A percentile compares a stretch with the other conserved stretches of the same genome.
phyloP scores from a whole-genome alignment of 1,139 yeast species.

The Keqinozyma sinolaborantium region DNA sequence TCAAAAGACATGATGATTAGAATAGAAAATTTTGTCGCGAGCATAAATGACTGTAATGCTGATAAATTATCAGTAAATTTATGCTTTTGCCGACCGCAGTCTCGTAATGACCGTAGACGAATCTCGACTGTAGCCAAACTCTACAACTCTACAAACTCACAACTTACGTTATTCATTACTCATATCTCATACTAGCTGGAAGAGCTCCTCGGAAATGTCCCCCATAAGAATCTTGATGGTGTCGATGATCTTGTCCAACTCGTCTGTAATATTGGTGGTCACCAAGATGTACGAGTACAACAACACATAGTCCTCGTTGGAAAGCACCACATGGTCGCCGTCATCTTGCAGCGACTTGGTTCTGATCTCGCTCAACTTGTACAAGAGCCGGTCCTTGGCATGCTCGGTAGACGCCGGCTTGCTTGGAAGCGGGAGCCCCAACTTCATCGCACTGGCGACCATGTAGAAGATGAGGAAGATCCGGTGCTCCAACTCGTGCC shows the following conservation, averaged over 20 bases:
- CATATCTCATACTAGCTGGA: constrained; percentile 30
- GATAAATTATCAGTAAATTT: too few relatives aligned
- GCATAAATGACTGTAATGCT: background rate
- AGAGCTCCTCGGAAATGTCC: constrained; percentile 53
- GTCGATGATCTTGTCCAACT: constrained; percentile 55
- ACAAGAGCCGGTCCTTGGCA: constrained; percentile 67
- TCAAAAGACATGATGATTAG: constrained; percentile 22
- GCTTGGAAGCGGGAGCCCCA: constrained; percentile 75
- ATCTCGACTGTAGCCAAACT: too few relatives aligned
- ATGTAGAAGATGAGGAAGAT: constrained; percentile 73
- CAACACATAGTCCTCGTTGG: constrained; percentile 69
- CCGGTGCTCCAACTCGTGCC: constrained; percentile 67
- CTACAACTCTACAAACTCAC: too few relatives aligned
- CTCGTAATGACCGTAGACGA: too few relatives aligned
- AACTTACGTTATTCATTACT: background rate
- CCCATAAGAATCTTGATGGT: constrained; percentile 61
- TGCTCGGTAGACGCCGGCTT: constrained; percentile 78
- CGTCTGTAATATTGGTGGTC: constrained; percentile 63
- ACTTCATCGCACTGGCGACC: constrained; percentile 70
- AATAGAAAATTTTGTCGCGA: background rate
- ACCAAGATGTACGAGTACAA: constrained; percentile 74
- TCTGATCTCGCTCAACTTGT: constrained; percentile 55
- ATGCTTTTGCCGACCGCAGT: too few relatives aligned
- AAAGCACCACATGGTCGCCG: constrained; percentile 17
- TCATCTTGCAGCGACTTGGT: constrained; percentile 17